Percentiles rank a stretch among this genome's conserved stretches.
These are phyloP conservation scores for Tulasnella sp. DNA, from an alignment of 768 basidiomycete species.

Conservation along the genomic window DNA sequence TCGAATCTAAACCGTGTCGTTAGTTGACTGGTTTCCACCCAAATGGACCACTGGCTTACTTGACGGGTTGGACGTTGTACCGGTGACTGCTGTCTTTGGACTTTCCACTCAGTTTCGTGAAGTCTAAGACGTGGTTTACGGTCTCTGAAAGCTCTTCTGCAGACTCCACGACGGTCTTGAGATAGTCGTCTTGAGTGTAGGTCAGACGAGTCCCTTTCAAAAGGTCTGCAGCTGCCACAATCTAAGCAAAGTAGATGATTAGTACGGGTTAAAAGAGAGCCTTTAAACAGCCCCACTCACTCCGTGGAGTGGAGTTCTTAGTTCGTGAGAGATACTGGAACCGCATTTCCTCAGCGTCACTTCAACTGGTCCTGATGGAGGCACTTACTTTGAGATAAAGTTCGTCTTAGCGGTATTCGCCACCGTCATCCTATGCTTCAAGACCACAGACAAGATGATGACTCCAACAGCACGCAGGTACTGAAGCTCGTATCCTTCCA, in stretches of 20 bases:
- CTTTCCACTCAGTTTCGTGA: constrained; percentile 87
- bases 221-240: constrained; percentile 87
- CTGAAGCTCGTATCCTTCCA: constrained; percentile 84
- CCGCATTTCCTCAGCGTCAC: background rate
- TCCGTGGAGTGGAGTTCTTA: constrained; percentile 81
- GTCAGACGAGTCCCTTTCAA: constrained; percentile 75
- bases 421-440: constrained; percentile 86
- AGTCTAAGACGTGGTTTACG: constrained; percentile 93
- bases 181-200: constrained; percentile 73
- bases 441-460: constrained; percentile 85
- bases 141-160: constrained; percentile 95
- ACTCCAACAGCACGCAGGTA: constrained; percentile 90
- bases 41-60: constrained; percentile 39
- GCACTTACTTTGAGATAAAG: constrained; percentile 78
- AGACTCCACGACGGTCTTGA: constrained; percentile 90
- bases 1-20: constrained; percentile 46
- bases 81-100: constrained; percentile 69
- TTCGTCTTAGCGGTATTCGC: constrained; percentile 91
- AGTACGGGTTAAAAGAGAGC: constrained; percentile 15
- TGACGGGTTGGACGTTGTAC: constrained; percentile 60
- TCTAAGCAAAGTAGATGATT: constrained; percentile 36
- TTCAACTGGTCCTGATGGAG: background rate
- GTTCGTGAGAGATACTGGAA: constrained; percentile 76
- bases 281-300: constrained; percentile 36
- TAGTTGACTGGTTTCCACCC: background rate